These are phyloP conservation scores for Candida silvicultrix DNA, from an alignment of 805 yeast genomes.

Conservation along the genomic window DNA sequence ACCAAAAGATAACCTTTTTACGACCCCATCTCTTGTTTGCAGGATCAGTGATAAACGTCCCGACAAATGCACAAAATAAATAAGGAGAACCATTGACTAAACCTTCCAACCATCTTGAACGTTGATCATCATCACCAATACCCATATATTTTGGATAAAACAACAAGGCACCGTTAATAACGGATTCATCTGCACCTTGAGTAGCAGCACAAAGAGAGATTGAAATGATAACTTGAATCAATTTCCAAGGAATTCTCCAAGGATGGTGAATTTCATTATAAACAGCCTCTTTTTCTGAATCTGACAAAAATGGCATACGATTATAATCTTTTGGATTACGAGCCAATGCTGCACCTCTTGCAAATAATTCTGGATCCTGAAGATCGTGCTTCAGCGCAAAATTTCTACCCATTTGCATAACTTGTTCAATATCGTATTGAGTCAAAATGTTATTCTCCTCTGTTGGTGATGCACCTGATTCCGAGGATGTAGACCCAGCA, in stretches of 20 bases:
- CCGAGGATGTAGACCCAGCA: background rate
- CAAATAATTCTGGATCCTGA: constrained; percentile 44
- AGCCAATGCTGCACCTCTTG: constrained; percentile 62
- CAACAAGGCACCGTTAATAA: constrained; percentile 65
- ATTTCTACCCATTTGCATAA: constrained; percentile 62
- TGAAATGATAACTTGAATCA: constrained; percentile 51
- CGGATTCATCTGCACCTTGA: constrained; percentile 78
- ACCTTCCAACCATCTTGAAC: constrained; percentile 54
- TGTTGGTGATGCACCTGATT: constrained; percentile 1
- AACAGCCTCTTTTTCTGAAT: constrained; percentile 48
- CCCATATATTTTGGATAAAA: constrained; percentile 54
- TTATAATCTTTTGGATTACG: constrained; percentile 52
- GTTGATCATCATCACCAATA: constrained; percentile 36
- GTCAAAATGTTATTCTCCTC: constrained; percentile 40
- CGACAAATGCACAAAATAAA: constrained; percentile 50
- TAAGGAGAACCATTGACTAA: constrained; percentile 68
- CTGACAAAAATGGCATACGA: constrained; percentile 47
- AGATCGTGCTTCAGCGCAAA: constrained; percentile 52
- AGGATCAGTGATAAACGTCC: constrained; percentile 61
- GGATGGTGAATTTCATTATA: constrained; percentile 40
- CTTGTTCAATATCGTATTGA: constrained; percentile 56
- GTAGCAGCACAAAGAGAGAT: constrained; percentile 77
- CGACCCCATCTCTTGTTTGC: constrained; percentile 53
- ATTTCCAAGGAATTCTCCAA: constrained; percentile 36
- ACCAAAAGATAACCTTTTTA: constrained; percentile 59